Evolutionary conservation across 805 yeast genomes (phyloP).

Genomic region (Candida schatavii): DNA sequence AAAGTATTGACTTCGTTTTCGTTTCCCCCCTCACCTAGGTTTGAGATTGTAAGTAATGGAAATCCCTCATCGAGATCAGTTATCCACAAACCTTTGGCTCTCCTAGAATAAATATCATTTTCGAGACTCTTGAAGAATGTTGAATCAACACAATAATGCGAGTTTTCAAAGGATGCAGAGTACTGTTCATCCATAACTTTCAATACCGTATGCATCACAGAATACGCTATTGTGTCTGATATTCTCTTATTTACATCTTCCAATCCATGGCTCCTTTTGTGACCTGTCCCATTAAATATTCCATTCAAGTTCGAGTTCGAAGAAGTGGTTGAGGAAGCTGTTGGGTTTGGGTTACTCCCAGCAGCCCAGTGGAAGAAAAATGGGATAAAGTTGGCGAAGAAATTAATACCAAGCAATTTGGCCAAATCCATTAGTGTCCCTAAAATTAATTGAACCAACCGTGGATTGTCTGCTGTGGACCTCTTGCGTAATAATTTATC

Average conservation of each 20-base stretch:
- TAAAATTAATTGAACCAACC: slow-evolving; percentile 20
- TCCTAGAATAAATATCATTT: slow-evolving; percentile 25
- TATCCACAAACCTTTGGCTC: slow-evolving; percentile 26
- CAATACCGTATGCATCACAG: slow-evolving; percentile 23
- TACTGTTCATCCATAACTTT: slow-evolving; percentile 29
- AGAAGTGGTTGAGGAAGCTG: neutral
- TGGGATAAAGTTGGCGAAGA: slow-evolving; percentile 43
- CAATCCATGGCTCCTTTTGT: neutral
- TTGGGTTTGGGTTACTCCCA: neutral
- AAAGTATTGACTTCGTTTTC: slow-evolving; percentile 1
- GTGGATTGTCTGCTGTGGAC: slow-evolving; percentile 17
- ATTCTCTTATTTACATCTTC: neutral
- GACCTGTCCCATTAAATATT: neutral
- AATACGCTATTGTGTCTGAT: slow-evolving; percentile 32
- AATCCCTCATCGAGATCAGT: slow-evolving; percentile 18
- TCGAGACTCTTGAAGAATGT: slow-evolving; percentile 9
- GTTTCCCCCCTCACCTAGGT: too few species aligned
- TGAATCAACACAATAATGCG: slow-evolving; percentile 1
- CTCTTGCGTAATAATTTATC: slow-evolving; percentile 29
- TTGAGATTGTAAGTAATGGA: slow-evolving; percentile 3
- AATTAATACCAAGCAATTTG: slow-evolving; percentile 44
- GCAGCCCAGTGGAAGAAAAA: slow-evolving; percentile 43
- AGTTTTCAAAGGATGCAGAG: slow-evolving; percentile 10
- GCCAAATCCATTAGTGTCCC: slow-evolving; percentile 23
- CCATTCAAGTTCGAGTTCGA: neutral